Percentiles rank a stretch among this genome's conserved stretches.
Evolutionary conservation across 1,139 yeast species (phyloP).

Genomic region (Groenewaldozyma auringiensis): DNA sequence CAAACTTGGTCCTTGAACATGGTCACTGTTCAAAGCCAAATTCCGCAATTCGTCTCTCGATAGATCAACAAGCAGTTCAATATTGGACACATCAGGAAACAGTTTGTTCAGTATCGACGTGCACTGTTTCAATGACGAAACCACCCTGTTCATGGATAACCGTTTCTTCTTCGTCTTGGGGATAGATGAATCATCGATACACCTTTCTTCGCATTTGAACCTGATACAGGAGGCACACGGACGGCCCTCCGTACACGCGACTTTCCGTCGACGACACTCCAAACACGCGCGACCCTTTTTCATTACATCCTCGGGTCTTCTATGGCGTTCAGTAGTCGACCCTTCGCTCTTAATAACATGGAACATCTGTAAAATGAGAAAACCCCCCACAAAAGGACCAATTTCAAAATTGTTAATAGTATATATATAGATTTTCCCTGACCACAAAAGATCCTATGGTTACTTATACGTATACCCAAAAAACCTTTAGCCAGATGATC

Average conservation of each 20-base stretch:
- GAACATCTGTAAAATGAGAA: too few species aligned
- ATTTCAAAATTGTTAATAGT: too few species aligned
- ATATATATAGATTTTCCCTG: too few species aligned
- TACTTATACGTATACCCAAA: too few species aligned
- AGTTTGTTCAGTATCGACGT: background rate
- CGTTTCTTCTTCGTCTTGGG: background rate
- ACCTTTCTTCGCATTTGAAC: constrained; percentile 5
- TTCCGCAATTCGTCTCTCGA: constrained; percentile 2
- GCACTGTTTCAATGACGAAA: background rate
- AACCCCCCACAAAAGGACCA: too few species aligned
- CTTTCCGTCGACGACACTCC: constrained; percentile 10
- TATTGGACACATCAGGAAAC: constrained; percentile 1
- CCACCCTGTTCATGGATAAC: background rate
- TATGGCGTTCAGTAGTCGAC: background rate
- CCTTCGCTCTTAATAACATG: background rate
- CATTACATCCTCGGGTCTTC: background rate
- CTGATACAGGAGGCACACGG: constrained; percentile 9
- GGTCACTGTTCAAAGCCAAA: background rate
- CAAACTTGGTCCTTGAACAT: background rate
- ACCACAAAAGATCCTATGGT: too few species aligned
- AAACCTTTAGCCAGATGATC: too few species aligned
- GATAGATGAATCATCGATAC: background rate
- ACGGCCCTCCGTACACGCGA: constrained; percentile 5
- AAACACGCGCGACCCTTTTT: constrained; percentile 5
- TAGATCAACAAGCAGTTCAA: background rate